Evolutionary conservation across 768 basidiomycete genomes (phyloP), one percentile per base, ranked within the genome.

Genomic region (Leccinum variicolor): DNA sequence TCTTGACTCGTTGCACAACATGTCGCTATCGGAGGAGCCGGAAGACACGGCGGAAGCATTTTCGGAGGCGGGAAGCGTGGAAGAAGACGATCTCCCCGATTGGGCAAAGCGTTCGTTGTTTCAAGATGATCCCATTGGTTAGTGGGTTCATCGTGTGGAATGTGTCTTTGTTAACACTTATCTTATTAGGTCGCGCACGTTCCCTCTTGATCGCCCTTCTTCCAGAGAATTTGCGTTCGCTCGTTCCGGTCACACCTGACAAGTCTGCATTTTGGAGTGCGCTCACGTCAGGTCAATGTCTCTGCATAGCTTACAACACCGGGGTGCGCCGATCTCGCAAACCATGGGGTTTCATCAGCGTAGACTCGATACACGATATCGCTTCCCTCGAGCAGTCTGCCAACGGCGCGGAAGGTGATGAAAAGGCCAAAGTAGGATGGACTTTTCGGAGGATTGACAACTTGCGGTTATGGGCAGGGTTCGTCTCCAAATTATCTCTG

Each of bases 401-500:
- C 7, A 69, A 73, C 13, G 71, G 68, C 21, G 64, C 62, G 0
- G 66, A 63, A 25, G 75, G 67, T 4, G 76, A 77, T 45, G 79
- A 81, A 57, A 77, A 75, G 48, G 69, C 69, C 6, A 83, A 79
- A 73, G 81, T 78, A 58, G 84, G 86, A 0, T 92, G 90, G 88
- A 92, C 92, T 19, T 95, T 93, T 69, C 76, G 94, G 58, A 74
- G 92, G 55, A 90, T 85, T 2, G 94, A 95, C 71, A 96, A 95
- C 68, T 73, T 96, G 28, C 78, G 90, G 25, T 70, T 93, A 21
- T 95, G 90, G 87, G 86, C 84, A 46, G 93, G 89, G 91, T 93
- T 67, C 53, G 88, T 82, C 23, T 36, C 33, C 31, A 23, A 26
- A 1, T 11, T 9, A 8, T 28, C 9, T 10, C 4, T 26, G 10